A percentile compares a stretch with the other conserved stretches of the same genome.
Conservation (phyloP, 306 rosid genomes). For the Erythrophleum fordii region DNA sequence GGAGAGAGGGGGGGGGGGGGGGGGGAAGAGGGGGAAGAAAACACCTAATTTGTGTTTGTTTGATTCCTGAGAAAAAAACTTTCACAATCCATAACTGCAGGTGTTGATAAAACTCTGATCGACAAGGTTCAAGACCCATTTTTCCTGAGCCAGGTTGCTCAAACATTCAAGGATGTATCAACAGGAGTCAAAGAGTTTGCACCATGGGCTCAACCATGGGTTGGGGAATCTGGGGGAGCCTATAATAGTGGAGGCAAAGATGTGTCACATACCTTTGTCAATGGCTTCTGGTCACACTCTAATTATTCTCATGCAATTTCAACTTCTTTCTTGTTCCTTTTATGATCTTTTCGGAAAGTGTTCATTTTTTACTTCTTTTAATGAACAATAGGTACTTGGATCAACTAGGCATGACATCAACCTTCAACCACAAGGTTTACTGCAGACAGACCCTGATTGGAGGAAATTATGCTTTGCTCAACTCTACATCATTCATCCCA, state of each 20-base stretch:
- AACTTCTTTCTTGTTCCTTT: background rate
- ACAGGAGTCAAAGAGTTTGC: constrained; percentile 32
- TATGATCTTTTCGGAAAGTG: too few species aligned
- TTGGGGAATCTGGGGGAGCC: constrained; percentile 85
- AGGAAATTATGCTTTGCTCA: constrained; percentile 70
- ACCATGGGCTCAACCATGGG: constrained; percentile 67
- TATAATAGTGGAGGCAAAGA: constrained; percentile 73
- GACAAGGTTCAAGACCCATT: constrained; percentile 60
- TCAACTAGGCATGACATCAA: constrained; percentile 68
- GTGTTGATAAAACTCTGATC: constrained; percentile 57
- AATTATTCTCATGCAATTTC: background rate
- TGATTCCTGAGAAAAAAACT: background rate
- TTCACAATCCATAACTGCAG: constrained; percentile 35
- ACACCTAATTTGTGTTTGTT: background rate
- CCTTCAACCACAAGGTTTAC: constrained; percentile 59
- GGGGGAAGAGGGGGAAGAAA: background rate
- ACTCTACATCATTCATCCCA: constrained; percentile 65
- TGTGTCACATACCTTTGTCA: constrained; percentile 63
- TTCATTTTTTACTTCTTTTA: background rate
- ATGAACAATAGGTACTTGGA: constrained; percentile 74
- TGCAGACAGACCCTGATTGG: constrained; percentile 72
- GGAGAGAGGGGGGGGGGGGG: too few species aligned
- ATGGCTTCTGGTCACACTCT: constrained; percentile 62
- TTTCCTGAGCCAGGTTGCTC: constrained; percentile 49
- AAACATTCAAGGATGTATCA: constrained; percentile 48